Conservation (phyloP, 306 rosid genomes). For the Trifolium fragiferum region DNA sequence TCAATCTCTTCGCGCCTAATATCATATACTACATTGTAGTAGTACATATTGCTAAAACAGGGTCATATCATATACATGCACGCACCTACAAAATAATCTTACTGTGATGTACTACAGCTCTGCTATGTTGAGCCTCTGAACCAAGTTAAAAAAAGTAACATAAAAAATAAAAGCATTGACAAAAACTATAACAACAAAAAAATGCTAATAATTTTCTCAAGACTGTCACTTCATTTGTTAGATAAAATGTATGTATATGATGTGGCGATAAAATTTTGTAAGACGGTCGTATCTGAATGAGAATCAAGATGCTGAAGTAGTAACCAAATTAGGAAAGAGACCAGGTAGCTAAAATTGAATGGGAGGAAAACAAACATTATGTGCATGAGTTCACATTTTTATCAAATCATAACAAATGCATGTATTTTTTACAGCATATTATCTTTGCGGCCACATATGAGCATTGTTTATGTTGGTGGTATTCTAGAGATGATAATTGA, state of each 20-base stretch:
- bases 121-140: slow-evolving; percentile 1
- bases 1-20: slow-evolving; percentile 10
- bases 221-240: background rate
- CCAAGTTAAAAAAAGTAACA: background rate
- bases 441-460: background rate
- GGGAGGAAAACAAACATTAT: slow-evolving; percentile 4
- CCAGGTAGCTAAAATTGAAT: background rate
- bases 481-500: too few relatives aligned
- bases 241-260: background rate
- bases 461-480: too few relatives aligned
- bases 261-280: background rate
- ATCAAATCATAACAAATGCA: background rate
- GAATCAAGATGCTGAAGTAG: background rate
- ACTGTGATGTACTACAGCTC: slow-evolving; percentile 2
- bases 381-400: background rate
- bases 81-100: background rate
- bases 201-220: background rate
- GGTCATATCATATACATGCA: background rate
- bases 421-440: slow-evolving; percentile 15
- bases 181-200: background rate
- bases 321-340: background rate
- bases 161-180: background rate
- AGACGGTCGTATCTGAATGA: background rate
- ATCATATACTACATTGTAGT: slow-evolving; percentile 6
- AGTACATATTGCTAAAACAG: slow-evolving; percentile 4